These are phyloP conservation scores for Tulasnella sp. DNA, from an alignment of 768 basidiomycete species.

Conservation along the genomic window DNA sequence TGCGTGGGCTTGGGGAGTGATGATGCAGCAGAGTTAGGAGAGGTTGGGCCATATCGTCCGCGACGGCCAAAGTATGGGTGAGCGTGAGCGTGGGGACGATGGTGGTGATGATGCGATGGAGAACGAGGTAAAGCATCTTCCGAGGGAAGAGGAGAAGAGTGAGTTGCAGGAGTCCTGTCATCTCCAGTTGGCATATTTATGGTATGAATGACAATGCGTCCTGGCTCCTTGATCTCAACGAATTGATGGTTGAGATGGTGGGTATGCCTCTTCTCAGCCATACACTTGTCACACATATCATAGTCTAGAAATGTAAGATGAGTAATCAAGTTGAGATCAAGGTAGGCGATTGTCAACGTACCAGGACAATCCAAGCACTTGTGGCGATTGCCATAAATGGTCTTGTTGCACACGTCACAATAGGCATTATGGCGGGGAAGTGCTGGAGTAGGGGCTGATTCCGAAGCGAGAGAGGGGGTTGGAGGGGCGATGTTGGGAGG, in stretches of 20 bases:
- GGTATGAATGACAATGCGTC: slow-evolving; percentile 51
- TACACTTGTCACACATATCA: slow-evolving; percentile 53
- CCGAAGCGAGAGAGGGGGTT: neutral
- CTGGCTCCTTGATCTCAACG: slow-evolving; percentile 52
- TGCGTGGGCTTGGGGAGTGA: too few relatives aligned
- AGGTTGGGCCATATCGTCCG: slow-evolving; percentile 3
- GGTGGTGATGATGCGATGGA: neutral
- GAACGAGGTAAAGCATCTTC: neutral
- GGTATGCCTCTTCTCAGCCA: slow-evolving; percentile 30
- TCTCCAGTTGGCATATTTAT: slow-evolving; percentile 26
- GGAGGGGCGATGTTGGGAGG: neutral
- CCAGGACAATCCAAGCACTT: slow-evolving; percentile 71
- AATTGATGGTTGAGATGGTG: slow-evolving; percentile 41
- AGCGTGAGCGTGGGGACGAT: neutral
- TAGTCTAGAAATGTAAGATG: slow-evolving; percentile 40
- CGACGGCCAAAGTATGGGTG: neutral
- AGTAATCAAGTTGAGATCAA: too few relatives aligned
- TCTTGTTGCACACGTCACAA: slow-evolving; percentile 51
- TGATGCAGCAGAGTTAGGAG: too few relatives aligned
- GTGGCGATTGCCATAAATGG: slow-evolving; percentile 53
- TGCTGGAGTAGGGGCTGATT: slow-evolving; percentile 28
- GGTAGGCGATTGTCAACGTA: too few relatives aligned
- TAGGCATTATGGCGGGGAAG: slow-evolving; percentile 20
- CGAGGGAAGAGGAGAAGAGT: too few relatives aligned
- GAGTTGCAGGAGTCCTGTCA: too few relatives aligned